Conservation (phyloP, 1,284 basidiomycete species). For the Sporisorium iseilematis-ciliati region DNA sequence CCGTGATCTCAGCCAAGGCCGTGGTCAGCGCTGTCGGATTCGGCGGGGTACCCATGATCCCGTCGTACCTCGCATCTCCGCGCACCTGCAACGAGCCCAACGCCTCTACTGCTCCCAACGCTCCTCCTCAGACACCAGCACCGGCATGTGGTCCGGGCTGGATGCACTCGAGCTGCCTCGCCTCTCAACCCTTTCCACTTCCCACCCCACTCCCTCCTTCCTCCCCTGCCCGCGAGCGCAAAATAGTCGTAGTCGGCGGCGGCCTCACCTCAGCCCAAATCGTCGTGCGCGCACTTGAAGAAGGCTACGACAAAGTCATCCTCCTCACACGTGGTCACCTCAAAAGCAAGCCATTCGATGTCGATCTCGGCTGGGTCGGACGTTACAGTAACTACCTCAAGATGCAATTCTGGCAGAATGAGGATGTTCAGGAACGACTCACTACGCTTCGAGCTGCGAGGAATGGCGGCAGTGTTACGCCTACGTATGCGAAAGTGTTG, state of each 20-base stretch:
- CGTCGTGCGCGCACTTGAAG: slow-evolving; percentile 60
- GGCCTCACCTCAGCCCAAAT: slow-evolving; percentile 71
- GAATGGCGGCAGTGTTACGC: slow-evolving; percentile 68
- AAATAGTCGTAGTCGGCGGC: slow-evolving; percentile 69
- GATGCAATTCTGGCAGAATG: slow-evolving; percentile 69
- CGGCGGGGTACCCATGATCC: slow-evolving; percentile 61
- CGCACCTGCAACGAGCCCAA: background rate
- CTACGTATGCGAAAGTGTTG: slow-evolving; percentile 60
- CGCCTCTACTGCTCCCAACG: background rate
- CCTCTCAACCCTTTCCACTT: slow-evolving; percentile 38
- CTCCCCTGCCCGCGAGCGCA: background rate
- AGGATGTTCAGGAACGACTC: slow-evolving; percentile 51
- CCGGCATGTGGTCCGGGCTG: slow-evolving; percentile 56
- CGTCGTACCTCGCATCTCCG: slow-evolving; percentile 26
- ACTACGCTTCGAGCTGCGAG: slow-evolving; percentile 60
- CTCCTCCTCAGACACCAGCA: background rate
- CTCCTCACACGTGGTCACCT: slow-evolving; percentile 66
- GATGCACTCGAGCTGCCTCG: slow-evolving; percentile 68
- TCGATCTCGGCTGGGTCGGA: slow-evolving; percentile 65
- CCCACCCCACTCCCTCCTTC: slow-evolving; percentile 41
- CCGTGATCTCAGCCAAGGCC: slow-evolving; percentile 38
- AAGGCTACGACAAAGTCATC: slow-evolving; percentile 64
- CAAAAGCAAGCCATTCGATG: slow-evolving; percentile 69
- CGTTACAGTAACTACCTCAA: slow-evolving; percentile 63
- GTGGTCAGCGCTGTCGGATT: slow-evolving; percentile 68